A percentile compares a stretch with the other conserved stretches of the same genome.
These are phyloP conservation scores for Phytopythium litorale DNA, from an alignment of 352 stramenopile genomes.

Conservation along the genomic window DNA sequence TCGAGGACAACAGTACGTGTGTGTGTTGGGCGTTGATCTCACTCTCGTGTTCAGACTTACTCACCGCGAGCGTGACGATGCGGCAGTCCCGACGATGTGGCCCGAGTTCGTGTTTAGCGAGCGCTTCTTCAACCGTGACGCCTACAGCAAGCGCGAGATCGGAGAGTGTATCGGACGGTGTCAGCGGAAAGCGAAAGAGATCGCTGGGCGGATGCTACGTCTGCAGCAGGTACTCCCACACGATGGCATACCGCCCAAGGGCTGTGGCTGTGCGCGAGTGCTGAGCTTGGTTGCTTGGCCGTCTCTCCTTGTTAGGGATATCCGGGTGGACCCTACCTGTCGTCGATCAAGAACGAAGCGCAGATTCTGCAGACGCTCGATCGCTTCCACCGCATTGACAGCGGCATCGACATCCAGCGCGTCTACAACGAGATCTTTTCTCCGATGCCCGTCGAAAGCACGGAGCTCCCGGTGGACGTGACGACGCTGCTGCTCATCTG, in stretches of 20 bases:
- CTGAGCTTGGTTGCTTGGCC: not conserved
- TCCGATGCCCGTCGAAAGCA: constrained; percentile 29
- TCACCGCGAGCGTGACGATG: not conserved
- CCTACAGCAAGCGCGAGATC: constrained; percentile 42
- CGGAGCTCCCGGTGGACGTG: constrained; percentile 63
- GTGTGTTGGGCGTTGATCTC: not conserved
- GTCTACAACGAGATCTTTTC: constrained; percentile 76
- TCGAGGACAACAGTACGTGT: constrained; percentile 74
- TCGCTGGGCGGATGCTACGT: constrained; percentile 62
- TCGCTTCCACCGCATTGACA: constrained; percentile 75
- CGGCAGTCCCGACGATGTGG: constrained; percentile 62
- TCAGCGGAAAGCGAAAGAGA: constrained; percentile 41
- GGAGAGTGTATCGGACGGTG: constrained; percentile 49
- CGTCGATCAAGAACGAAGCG: constrained; percentile 65
- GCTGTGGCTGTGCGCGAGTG: not conserved
- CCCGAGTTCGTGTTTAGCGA: constrained; percentile 65
- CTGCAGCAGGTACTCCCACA: constrained; percentile 46
- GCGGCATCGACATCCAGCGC: constrained; percentile 58
- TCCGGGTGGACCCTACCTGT: constrained; percentile 23
- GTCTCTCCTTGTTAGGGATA: constrained; percentile 13
- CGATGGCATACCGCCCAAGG: not conserved
- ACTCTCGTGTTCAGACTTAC: not conserved
- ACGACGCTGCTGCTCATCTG: constrained; percentile 70
- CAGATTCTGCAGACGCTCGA: constrained; percentile 77
- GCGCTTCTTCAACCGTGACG: constrained; percentile 67